Evolutionary conservation across 305 asterid genomes (phyloP).

Genomic region (Salvia sclarea): DNA sequence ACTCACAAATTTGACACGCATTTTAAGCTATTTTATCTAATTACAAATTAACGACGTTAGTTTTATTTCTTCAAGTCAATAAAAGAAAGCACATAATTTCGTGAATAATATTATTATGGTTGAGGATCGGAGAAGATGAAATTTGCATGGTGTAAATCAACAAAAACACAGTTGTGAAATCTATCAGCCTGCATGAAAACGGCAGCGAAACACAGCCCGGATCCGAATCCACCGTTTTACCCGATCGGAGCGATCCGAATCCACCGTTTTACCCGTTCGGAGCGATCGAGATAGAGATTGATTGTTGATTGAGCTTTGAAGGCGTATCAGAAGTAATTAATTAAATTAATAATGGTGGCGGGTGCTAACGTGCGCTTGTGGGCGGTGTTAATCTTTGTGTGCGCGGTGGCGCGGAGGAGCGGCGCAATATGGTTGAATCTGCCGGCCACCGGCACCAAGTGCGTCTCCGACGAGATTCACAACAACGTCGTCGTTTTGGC

Average conservation of each 20-base stretch:
- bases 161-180: not conserved
- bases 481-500: conserved; percentile 86
- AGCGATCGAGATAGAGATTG: conserved; percentile 22
- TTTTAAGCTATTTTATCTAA: too few species aligned
- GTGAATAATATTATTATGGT: not conserved
- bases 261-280: conserved; percentile 11
- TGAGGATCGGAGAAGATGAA: not conserved
- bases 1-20: too few species aligned
- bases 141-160: conserved; percentile 4
- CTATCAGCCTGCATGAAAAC: conserved; percentile 7
- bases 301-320: too few species aligned
- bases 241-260: conserved; percentile 22
- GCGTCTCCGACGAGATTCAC: conserved; percentile 89
- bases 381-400: conserved; percentile 32
- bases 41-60: not conserved
- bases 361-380: conserved; percentile 40
- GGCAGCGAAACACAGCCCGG: not conserved
- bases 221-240: conserved; percentile 17
- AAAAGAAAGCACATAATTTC: too few species aligned
- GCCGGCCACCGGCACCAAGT: conserved; percentile 72
- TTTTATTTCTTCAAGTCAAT: not conserved
- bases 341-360: conserved; percentile 33
- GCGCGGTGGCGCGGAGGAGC: conserved; percentile 31
- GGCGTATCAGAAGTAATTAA: not conserved
- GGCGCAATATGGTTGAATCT: conserved; percentile 75